Evolutionary conservation across 352 stramenopile genomes (phyloP), one percentile per base, ranked within the genome.

Genomic region (Blastocystis sp.): DNA sequence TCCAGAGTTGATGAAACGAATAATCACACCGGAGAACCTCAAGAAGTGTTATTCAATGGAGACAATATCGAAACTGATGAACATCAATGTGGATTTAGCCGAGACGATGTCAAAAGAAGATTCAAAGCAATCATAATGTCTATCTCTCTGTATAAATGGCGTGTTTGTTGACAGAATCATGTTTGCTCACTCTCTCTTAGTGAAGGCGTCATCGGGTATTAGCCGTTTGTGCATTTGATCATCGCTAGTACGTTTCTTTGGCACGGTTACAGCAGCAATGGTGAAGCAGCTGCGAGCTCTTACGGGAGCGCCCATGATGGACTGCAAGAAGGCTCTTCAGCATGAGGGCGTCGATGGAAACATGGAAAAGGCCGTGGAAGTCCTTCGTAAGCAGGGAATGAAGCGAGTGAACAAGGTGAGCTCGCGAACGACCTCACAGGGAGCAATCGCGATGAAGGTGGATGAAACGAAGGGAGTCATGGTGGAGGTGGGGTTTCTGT

Each of bases 291-390:
- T 94, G 0, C 88, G 91, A 51, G 85, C 88, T 51, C 38, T 84
- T 16, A 92, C 91, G 0, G 90, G 90, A 18, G 90, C 91, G 46
- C 91, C 91, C 0, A 92, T 94, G 88, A 91, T 93, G 87, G 90
- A 94, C 75, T 93, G 91, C 86, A 93, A 93, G 84, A 93, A 93
- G 69, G 91, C 91, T 0, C 84, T 94, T 27, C 67, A 87, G 49
- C 86, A 88, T 38, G 85, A 86, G 9, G 88, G 89, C 49, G 89
- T 92, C 11, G 86, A 90, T 64, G 84, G 89, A 29, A 88, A 92
- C 59, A 42, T 91, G 0, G 27, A 89, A n/a, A 88, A 90, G 44
- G 90, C 91, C 9, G 87, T 91, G 59, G 90, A 93, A 88, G 93
- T 90, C 89, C 87, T 94, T 16, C 89, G 91, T 38, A 90, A 92